Percentiles rank a stretch among this genome's conserved stretches.
Evolutionary conservation across 768 basidiomycete species (phyloP).

Genomic region (Russula dissimulans): DNA sequence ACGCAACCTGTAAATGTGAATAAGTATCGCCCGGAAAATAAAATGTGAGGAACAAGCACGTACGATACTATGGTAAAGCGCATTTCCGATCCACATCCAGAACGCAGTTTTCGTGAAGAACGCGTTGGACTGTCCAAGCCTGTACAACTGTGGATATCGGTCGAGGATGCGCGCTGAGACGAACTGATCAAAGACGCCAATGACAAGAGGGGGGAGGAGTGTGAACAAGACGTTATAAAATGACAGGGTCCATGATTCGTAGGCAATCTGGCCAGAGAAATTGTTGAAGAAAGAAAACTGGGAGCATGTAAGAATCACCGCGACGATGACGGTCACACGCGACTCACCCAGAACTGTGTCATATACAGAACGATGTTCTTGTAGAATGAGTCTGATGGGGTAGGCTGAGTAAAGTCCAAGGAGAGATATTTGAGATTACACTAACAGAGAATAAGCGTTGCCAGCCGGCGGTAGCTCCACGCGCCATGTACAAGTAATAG

Average conservation of each 20-base stretch:
- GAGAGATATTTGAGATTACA: constrained; percentile 13
- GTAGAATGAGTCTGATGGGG: constrained; percentile 81
- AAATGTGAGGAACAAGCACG: constrained; percentile 23
- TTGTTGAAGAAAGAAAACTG: constrained; percentile 99
- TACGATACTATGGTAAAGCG: constrained; percentile 83
- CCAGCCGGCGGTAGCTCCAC: constrained; percentile 95
- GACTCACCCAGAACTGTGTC: constrained; percentile 92
- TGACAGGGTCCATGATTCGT: constrained; percentile 98
- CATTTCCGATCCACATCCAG: constrained; percentile 88
- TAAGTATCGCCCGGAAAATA: neutral
- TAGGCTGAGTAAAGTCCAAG: constrained; percentile 8
- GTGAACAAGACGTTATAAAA: constrained; percentile 97
- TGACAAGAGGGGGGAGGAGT: constrained; percentile 90
- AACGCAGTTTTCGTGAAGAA: constrained; percentile 89
- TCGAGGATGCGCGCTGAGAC: constrained; percentile 95
- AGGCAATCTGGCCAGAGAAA: constrained; percentile 97
- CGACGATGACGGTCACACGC: constrained; percentile 10
- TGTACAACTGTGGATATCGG: constrained; percentile 94
- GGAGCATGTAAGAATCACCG: neutral
- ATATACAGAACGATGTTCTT: constrained; percentile 98
- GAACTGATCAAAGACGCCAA: constrained; percentile 97
- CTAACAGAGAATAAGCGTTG: constrained; percentile 92
- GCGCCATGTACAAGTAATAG: constrained; percentile 93
- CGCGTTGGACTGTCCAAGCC: constrained; percentile 85
- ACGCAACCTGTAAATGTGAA: constrained; percentile 52